Evolutionary conservation across 2,329 filamentous ascomycete genomes (phyloP), one percentile per base, ranked within the genome.

Genomic region (Neofusicoccum sp.): DNA sequence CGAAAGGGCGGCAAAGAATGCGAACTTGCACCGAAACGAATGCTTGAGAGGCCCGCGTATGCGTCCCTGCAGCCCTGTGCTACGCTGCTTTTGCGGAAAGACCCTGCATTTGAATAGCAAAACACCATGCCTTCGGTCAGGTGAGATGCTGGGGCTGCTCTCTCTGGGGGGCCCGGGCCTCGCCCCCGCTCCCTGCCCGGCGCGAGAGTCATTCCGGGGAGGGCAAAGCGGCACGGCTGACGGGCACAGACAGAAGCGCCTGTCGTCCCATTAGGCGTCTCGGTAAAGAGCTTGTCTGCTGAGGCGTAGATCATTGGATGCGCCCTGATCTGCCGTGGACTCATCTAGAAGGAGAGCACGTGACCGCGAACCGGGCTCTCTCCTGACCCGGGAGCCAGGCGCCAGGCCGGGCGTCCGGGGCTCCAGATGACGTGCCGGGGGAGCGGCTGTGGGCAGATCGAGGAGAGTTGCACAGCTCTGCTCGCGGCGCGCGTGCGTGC

Each of bases 221-320:
- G 22, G 52, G 52, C 22, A 43, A 31, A 44, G 49, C 48, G 48
- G 48, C 48, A 36, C 9, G n/a, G 33, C 49, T 22, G 34, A 11
- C 3, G 52, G 54, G 54, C 54, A 58, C 54, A 58, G 54, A 58
- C 54, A 11, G 54, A 50, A n/a, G 6, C 14, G 48, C 33, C 48
- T 12, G 48, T 50, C 29, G 36, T 62, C 11, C 47, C 59, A 39
- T 62, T 62, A 54, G 37, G 48, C 59, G 39, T 16, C 41, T 54
- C 39, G 47, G 49, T 52, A 54, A 58, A 58, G 37, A 56, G 54
- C 54, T 58, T 58, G 54, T 58, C 54, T 44, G 54, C 9, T 45
- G 39, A 58, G 54, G 8, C 59, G 59, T 62, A 62, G 59, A 62
- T 62, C 59, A 62, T 54, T 52, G 34, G 39, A 44, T 43, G 47